Evolutionary conservation across 2,329 filamentous ascomycete genomes (phyloP), one percentile per base, ranked within the genome.

Genomic region (Fusarium subtropicale): DNA sequence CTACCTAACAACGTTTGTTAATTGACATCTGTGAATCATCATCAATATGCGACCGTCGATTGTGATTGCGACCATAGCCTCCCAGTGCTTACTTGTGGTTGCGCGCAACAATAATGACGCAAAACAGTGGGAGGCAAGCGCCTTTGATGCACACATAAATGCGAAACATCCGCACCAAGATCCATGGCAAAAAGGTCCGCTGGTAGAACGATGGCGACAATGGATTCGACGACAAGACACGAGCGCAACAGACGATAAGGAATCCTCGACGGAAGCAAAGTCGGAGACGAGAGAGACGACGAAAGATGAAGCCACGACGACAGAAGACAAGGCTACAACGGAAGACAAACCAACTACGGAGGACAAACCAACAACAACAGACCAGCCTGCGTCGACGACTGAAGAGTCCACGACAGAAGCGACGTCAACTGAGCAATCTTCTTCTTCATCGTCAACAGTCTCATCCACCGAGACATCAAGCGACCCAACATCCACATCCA

Each of bases 171-270:
- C 11, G 3, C 20, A 50, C 4, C 38, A 61, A 3, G 34, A 34
- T 13, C 7, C 18, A 2, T 51, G 50, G 50, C 36, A 22, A 5
- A 45, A 50, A 1, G 26, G 24, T 0, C 45, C 45, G 3, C 7
- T 66, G 5, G 46, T 41, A 4, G 12, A 66, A 20, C 50, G 41
- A 13, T 62, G 64, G 64, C 56, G n/a, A 41, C 34, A 62, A n/a
- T 66, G 62, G 62, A 13, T 66, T 15, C 50, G 56, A 20, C 62
- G 64, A 7, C 62, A 66, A 28, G 51, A 66, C 7, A 48, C 18
- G 13, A 47, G 38, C 13, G 53, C 42, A 8, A 41, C 60, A 0
- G 42, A 50, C 12, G 31, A n/a, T 3, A n/a, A 28, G 5, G 7
- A 48, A 4, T 48, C 12, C 15, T 56, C 39, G 7, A 66, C 62